Evolutionary conservation across 2,329 filamentous ascomycete species (phyloP), one percentile per base, ranked within the genome.

Genomic region (Trichoderma sp.): DNA sequence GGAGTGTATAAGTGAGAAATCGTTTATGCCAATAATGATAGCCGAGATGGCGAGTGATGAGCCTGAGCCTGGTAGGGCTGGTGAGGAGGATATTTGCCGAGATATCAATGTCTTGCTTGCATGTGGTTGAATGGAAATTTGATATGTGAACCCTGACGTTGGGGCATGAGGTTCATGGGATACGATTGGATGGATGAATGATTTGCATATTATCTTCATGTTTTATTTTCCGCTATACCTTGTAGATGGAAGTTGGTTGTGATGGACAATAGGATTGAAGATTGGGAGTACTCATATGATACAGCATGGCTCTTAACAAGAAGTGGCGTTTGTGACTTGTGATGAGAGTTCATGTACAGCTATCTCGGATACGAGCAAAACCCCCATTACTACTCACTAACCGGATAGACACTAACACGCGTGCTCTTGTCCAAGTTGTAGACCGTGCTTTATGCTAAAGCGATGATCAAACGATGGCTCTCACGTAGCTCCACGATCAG

Each of bases 371-470:
- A 58, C 28, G 56, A 58, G 30, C 2, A 12, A 6, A 24, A 24
- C 1, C 26, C 18, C 36, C 36, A 24, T n/a, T 0, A 3, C 11
- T 30, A 34, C 34, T 15, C 2, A 24, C 15, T 32, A 34, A 21
- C n/a, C 18, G 4, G 4, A 12, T 21, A n/a, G 18, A 51, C 43
- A 51, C 43, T 51, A 3, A 53, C n/a, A 53, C 14, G 47, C 47
- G n/a, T 53, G 47, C 21, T 53, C 47, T 51, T 24, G 21, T 53
- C 47, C 21, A 24, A 53, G 21, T 14, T 53, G 47, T 14, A 53
- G 47, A 53, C 47, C 36, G 66, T 69, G 66, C 66, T 60, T 69
- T n/a, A 51, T 69, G 56, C 66, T 69, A 69, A 24, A 61, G 28
- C 8, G 66, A 61, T 69, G 66, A 69, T 69, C 66, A 69, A 69